Evolutionary conservation across 345 rosid species (phyloP).

Genomic region (Corchorus capsularis): DNA sequence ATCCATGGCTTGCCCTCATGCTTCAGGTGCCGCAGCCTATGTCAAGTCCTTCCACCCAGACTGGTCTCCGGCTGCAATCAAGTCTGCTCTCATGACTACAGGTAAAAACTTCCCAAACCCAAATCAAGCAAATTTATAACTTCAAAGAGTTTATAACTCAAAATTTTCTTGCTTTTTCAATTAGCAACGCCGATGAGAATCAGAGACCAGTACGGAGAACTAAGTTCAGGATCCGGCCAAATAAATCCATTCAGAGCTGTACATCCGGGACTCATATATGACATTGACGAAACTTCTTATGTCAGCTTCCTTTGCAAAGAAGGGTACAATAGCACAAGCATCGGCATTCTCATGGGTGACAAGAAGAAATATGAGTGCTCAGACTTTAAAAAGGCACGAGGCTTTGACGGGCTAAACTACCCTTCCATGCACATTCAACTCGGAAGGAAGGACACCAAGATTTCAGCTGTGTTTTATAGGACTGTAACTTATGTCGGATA

Average conservation of each 20-base stretch:
- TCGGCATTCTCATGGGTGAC: slow-evolving; percentile 50
- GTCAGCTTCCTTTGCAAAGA: slow-evolving; percentile 71
- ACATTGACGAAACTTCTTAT: slow-evolving; percentile 49
- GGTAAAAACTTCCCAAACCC: slow-evolving; percentile 36
- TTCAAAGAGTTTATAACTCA: background rate
- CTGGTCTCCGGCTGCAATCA: slow-evolving; percentile 87
- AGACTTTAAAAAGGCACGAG: slow-evolving; percentile 42
- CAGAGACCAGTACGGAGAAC: slow-evolving; percentile 41
- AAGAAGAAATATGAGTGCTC: slow-evolving; percentile 53
- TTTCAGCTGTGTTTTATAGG: slow-evolving; percentile 58
- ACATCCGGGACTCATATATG: slow-evolving; percentile 76
- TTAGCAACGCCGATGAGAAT: slow-evolving; percentile 70
- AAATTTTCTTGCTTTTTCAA: slow-evolving; percentile 6
- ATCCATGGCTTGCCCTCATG: slow-evolving; percentile 93
- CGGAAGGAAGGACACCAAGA: slow-evolving; percentile 16
- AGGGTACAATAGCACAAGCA: slow-evolving; percentile 64
- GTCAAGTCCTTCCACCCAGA: slow-evolving; percentile 81
- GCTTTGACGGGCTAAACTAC: slow-evolving; percentile 80
- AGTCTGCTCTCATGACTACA: slow-evolving; percentile 91
- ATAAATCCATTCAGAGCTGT: slow-evolving; percentile 69
- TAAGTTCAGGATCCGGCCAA: slow-evolving; percentile 81
- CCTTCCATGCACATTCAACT: slow-evolving; percentile 78
- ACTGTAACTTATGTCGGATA: slow-evolving; percentile 61
- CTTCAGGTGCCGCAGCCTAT: slow-evolving; percentile 73
- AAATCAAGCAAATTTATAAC: background rate